These are phyloP conservation scores for Candida sp. DNA, from an alignment of 1,139 yeast genomes.

Conservation along the genomic window DNA sequence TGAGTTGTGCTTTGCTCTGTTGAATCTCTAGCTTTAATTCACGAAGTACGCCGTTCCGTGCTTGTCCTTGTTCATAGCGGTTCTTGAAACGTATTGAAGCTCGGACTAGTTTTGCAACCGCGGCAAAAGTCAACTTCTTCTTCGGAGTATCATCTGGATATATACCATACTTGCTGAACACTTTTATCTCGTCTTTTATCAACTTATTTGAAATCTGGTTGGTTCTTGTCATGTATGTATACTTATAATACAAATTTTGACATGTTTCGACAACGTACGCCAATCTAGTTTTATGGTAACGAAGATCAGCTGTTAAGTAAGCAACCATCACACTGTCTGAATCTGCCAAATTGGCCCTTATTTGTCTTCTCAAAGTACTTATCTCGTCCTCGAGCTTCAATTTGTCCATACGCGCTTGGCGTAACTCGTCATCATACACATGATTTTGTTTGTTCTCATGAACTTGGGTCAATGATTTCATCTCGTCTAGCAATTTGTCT, in stretches of 20 bases:
- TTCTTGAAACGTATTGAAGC: conserved; percentile 51
- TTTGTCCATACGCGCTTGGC: neutral
- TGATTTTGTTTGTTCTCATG: neutral
- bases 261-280: conserved; percentile 34
- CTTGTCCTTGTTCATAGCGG: conserved; percentile 25
- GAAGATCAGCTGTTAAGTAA: conserved; percentile 18
- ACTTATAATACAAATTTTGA: conserved; percentile 50
- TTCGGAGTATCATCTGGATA: conserved; percentile 35
- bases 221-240: conserved; percentile 42
- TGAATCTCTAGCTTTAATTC: conserved; percentile 15
- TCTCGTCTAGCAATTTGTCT: neutral
- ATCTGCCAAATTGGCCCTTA: neutral
- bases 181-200: conserved; percentile 38
- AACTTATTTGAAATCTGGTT: conserved; percentile 41
- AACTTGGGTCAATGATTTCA: neutral
- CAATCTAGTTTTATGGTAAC: conserved; percentile 34
- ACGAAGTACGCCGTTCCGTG: conserved; percentile 19
- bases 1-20: neutral
- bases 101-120: conserved; percentile 47
- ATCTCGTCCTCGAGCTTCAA: neutral
- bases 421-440: neutral
- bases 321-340: neutral
- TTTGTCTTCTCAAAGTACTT: neutral
- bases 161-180: conserved; percentile 44
- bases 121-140: conserved; percentile 22